phyloP scores from a whole-genome alignment of 345 rosid species.

The Reutealis trisperma region DNA sequence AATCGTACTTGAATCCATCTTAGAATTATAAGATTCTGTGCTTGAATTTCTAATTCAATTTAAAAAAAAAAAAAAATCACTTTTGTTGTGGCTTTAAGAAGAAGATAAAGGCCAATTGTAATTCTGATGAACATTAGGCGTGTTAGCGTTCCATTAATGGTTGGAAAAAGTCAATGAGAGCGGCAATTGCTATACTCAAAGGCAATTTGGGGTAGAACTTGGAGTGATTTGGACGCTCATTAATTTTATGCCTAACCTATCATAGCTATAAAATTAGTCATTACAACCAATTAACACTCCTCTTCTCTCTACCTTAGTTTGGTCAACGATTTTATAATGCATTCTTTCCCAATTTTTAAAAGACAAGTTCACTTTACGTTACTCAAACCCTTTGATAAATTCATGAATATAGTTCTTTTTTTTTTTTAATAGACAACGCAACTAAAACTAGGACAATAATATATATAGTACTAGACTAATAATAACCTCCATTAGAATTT shows the following conservation, averaged over 20 bases:
- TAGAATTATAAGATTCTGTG: no score
- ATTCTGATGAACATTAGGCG: neutral
- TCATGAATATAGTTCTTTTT: neutral
- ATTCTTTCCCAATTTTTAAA: neutral
- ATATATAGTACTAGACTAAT: no score
- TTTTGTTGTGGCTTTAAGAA: no score
- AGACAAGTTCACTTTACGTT: neutral
- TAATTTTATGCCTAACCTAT: neutral
- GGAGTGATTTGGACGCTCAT: conserved; percentile 34
- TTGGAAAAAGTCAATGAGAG: conserved; percentile 2
- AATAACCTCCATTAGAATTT: no score
- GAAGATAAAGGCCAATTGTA: neutral
- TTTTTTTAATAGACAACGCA: no score
- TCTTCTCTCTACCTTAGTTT: neutral
- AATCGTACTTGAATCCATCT: no score
- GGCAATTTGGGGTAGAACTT: neutral
- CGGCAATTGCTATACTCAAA: conserved; percentile 12
- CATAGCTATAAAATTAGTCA: no score
- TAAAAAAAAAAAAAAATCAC: no score
- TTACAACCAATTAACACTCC: neutral
- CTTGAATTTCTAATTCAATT: no score
- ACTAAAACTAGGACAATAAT: no score
- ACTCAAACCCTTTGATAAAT: neutral
- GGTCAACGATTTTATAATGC: neutral
- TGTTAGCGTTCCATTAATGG: neutral